Percentiles rank a stretch among this genome's conserved stretches.
phyloP scores from a whole-genome alignment of 148 eudicot genomes.

The Chenopodium berlandieri region DNA sequence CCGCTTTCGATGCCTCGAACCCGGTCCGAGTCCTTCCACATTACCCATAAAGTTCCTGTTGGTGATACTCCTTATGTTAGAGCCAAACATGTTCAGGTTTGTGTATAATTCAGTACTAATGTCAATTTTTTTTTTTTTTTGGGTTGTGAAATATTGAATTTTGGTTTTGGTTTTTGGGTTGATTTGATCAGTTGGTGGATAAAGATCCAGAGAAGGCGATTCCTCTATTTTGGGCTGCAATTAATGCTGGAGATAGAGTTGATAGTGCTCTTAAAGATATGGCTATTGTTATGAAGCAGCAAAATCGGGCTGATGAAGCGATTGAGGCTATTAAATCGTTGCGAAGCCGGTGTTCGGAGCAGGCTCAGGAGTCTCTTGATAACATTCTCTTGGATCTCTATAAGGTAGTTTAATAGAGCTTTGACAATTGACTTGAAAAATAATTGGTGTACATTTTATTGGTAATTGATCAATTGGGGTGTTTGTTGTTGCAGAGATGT shows the following conservation, averaged over 20 bases:
- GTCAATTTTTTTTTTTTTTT: no score
- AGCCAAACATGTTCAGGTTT: conserved; percentile 95
- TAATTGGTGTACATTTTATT: not conserved
- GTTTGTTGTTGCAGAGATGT: conserved; percentile 58
- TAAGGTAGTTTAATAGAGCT: conserved; percentile 44
- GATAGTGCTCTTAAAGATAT: conserved; percentile 96
- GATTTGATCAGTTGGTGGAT: conserved; percentile 67
- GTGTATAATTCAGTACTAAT: not conserved
- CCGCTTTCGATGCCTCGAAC: conserved; percentile 68
- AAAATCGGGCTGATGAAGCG: conserved; percentile 89
- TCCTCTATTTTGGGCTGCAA: conserved; percentile 96
- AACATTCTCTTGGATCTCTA: conserved; percentile 90
- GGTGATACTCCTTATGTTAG: conserved; percentile 93
- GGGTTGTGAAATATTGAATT: not conserved
- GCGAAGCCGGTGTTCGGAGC: conserved; percentile 80
- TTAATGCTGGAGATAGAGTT: conserved; percentile 94
- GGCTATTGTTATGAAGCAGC: conserved; percentile 99
- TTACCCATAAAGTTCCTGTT: conserved; percentile 87
- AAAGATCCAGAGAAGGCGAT: conserved; percentile 98
- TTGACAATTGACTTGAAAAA: not conserved
- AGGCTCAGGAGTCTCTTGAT: conserved; percentile 96
- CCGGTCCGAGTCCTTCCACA: conserved; percentile 79
- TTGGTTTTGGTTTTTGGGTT: conserved; percentile 1
- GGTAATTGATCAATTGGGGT: not conserved
- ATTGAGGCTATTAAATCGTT: conserved; percentile 90